Evolutionary conservation across 1,284 basidiomycete species (phyloP).

Genomic region (Ganoderma lucidum): DNA sequence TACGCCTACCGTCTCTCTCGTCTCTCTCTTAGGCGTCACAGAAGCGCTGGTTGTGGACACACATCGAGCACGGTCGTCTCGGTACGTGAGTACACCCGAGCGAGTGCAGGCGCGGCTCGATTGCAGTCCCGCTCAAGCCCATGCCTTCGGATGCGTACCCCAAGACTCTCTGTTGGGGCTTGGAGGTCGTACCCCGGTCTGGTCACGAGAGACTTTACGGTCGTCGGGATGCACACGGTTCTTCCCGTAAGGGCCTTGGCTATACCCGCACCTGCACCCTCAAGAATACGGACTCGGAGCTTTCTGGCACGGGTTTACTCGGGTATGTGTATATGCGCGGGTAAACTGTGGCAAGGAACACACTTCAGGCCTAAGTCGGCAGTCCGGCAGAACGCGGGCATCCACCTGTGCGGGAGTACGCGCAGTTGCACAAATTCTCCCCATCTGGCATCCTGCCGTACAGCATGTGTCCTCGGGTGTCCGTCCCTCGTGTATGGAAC

Average conservation of each 20-base stretch:
- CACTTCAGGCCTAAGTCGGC: too few relatives aligned
- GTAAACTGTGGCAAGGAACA: background rate
- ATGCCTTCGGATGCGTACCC: background rate
- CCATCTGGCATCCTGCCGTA: too few relatives aligned
- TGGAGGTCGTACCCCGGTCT: background rate
- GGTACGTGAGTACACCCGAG: background rate
- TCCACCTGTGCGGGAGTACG: background rate
- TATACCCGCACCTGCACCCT: background rate
- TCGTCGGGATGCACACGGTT: background rate
- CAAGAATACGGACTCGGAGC: background rate
- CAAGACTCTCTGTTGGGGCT: background rate
- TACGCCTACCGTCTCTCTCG: background rate
- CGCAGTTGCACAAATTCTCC: background rate
- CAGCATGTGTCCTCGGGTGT: too few relatives aligned
- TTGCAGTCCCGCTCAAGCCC: background rate
- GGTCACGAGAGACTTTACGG: background rate
- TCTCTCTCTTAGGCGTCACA: background rate
- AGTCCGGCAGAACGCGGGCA: too few relatives aligned
- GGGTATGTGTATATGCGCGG: background rate
- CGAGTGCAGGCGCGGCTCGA: background rate
- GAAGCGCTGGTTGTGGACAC: background rate
- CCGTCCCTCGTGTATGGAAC: too few relatives aligned
- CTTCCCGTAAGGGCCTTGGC: background rate
- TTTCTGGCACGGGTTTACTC: background rate
- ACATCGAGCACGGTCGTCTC: background rate